Conservation (phyloP, 192 early-diverging fungal genomes). For the Cetraspora pellucida region DNA sequence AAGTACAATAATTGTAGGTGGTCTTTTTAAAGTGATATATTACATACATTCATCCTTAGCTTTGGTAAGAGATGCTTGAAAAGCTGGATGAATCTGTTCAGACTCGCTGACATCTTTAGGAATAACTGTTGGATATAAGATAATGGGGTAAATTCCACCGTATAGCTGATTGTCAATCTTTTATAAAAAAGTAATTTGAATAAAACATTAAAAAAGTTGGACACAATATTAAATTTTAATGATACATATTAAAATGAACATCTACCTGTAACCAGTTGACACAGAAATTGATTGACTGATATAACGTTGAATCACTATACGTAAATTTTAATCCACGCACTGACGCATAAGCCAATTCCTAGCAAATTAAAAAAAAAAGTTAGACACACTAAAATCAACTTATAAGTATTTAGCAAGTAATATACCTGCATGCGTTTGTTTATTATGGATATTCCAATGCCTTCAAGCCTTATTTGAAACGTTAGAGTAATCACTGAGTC, state of each 20-base stretch:
- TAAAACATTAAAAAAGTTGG: neutral
- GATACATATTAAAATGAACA: neutral
- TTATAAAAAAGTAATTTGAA: conserved; percentile 29
- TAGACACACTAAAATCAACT: neutral
- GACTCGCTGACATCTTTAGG: conserved; percentile 71
- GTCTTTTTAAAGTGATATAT: neutral
- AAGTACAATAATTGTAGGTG: neutral
- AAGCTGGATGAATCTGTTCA: conserved; percentile 52
- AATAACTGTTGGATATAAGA: conserved; percentile 90
- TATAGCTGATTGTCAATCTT: conserved; percentile 97
- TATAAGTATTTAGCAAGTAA: neutral
- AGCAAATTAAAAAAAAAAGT: neutral
- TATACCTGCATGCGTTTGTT: conserved; percentile 67
- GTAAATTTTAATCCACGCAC: conserved; percentile 75
- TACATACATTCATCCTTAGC: conserved; percentile 81
- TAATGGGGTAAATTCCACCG: conserved; percentile 83
- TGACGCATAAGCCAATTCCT: conserved; percentile 87
- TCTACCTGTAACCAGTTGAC: conserved; percentile 89
- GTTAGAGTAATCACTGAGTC: conserved; percentile 54
- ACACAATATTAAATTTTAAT: neutral
- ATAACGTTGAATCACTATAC: conserved; percentile 79
- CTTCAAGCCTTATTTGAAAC: conserved; percentile 76
- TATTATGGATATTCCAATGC: conserved; percentile 91
- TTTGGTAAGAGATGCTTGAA: conserved; percentile 75
- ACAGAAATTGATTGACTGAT: conserved; percentile 74